Conservation (phyloP, 805 yeast species). For the Candida andamanensis region DNA sequence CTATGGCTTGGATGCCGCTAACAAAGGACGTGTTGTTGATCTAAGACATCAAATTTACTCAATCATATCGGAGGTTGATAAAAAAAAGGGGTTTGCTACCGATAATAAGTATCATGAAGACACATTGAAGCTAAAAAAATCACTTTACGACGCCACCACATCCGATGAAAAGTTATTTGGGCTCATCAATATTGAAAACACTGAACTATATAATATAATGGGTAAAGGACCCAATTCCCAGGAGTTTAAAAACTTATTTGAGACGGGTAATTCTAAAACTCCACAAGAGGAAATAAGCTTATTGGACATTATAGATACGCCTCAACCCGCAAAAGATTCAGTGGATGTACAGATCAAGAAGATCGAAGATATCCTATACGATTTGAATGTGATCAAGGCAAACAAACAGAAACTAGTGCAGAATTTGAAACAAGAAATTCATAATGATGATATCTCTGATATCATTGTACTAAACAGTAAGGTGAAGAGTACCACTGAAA, state of each 20-base stretch:
- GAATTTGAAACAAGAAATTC: slow-evolving; percentile 65
- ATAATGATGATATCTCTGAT: slow-evolving; percentile 79
- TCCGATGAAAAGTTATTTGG: slow-evolving; percentile 53
- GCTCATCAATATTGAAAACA: slow-evolving; percentile 35
- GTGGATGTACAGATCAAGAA: slow-evolving; percentile 34
- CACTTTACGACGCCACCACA: slow-evolving; percentile 55
- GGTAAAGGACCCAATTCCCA: slow-evolving; percentile 40
- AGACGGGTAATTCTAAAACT: slow-evolving; percentile 2
- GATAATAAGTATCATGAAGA: slow-evolving; percentile 41
- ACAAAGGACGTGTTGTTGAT: slow-evolving; percentile 22
- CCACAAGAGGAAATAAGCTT: slow-evolving; percentile 39
- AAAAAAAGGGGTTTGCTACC: slow-evolving; percentile 1
- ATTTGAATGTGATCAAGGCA: slow-evolving; percentile 55
- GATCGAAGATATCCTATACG: slow-evolving; percentile 55
- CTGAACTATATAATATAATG: slow-evolving; percentile 20
- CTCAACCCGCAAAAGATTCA: slow-evolving; percentile 3
- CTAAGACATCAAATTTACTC: slow-evolving; percentile 34
- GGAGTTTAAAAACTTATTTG: slow-evolving; percentile 32
- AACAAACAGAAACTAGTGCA: slow-evolving; percentile 59
- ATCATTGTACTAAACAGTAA: slow-evolving; percentile 60
- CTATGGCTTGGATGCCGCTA: slow-evolving; percentile 30
- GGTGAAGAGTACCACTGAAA: slow-evolving; percentile 52
- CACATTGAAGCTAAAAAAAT: slow-evolving; percentile 50
- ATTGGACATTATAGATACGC: slow-evolving; percentile 62
- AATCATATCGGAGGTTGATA: slow-evolving; percentile 31